Evolutionary conservation across 2,329 filamentous ascomycete genomes (phyloP).

Genomic region (Ophiostoma sp.): DNA sequence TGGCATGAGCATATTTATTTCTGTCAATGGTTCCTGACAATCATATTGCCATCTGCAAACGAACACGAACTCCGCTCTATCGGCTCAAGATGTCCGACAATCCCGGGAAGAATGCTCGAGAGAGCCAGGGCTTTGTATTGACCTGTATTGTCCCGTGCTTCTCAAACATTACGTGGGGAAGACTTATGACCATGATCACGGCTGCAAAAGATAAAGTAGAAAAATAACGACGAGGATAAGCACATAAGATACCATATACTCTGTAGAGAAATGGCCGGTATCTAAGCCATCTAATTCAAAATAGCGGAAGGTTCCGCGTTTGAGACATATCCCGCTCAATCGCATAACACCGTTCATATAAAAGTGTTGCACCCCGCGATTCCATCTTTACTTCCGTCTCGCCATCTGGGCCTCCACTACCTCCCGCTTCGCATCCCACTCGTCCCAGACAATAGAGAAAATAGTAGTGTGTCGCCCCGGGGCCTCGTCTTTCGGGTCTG

Average conservation of each 20-base stretch:
- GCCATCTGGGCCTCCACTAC: slow-evolving; percentile 16
- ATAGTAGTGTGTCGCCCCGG: slow-evolving; percentile 23
- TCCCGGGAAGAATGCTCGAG: neutral
- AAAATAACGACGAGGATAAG: neutral
- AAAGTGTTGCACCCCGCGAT: neutral
- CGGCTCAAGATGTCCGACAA: neutral
- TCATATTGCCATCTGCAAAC: neutral
- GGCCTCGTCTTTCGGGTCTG: neutral
- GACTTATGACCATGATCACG: neutral
- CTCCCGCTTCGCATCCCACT: slow-evolving; percentile 26
- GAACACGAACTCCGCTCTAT: neutral
- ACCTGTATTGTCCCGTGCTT: neutral
- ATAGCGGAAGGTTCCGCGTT: neutral
- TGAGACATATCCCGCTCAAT: neutral
- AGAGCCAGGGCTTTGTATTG: neutral
- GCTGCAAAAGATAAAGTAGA: neutral
- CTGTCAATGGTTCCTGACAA: too few species aligned
- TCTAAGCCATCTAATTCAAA: too few species aligned
- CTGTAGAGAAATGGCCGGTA: too few species aligned
- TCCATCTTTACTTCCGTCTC: neutral
- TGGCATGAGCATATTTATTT: neutral
- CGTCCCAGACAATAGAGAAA: slow-evolving; percentile 27
- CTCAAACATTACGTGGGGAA: slow-evolving; percentile 1
- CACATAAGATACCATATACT: too few species aligned
- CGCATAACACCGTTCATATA: neutral